Evolutionary conservation across 2,329 filamentous ascomycete species (phyloP), one percentile per base, ranked within the genome.

Genomic region (Drechslerella dactyloides): DNA sequence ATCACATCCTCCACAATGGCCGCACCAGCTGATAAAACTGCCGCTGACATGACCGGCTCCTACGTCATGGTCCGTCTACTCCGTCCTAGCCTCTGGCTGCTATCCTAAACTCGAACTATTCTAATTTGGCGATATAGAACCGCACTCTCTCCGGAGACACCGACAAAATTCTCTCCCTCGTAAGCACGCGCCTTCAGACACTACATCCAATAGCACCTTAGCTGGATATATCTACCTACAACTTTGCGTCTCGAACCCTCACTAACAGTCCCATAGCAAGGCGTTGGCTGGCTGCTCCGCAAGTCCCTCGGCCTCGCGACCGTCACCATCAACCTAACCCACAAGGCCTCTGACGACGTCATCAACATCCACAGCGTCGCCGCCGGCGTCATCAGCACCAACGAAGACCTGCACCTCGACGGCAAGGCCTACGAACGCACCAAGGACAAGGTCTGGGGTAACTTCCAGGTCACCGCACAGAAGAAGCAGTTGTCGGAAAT

Each of bases 361-460:
- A 84, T 94, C 80, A 85, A 90, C 80, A 87, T 92, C 78, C 84
- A 86, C 66, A 91, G 96, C 81, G 82, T 85, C 52, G 83, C 85
- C 40, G 90, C 89, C 7, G 90, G 87, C 69, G 89, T 87, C 62
- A 82, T 96, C 74, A 85, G 86, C 76, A 92, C 84, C 17, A 80
- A 81, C 17, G 88, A 90, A 78, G 77, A 80, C 6, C 84, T 88
- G 53, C 80, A 77, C 0, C 79, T 89, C 1, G 83, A 89, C 24
- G 54, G 21, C 17, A 3, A 37, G 21, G 15, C 55, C 48, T 69
- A 72, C 21, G 80, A 78, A 75, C 84, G 85, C 74, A 90, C 93
- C 82, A 82, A 81, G 23, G 91, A 96, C 82, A 88, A 87, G 83
- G 85, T 96, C 75, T 96, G 96, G 79, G 92, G 92, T 68, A 81